phyloP scores from a whole-genome alignment of 2,329 filamentous ascomycete genomes.

The Aspergillus uvarum region DNA sequence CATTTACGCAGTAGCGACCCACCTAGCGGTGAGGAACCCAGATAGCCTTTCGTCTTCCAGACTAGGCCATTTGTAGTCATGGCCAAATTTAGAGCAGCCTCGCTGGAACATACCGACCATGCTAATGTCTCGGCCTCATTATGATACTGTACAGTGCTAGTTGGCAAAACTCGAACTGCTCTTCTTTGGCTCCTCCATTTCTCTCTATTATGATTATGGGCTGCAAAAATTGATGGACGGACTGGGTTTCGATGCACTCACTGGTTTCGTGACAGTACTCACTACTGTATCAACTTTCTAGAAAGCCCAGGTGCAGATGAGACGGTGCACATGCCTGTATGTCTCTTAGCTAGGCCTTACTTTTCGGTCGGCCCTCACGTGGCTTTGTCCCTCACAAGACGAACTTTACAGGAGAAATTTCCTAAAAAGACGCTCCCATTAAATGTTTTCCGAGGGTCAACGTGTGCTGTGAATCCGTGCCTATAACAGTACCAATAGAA shows the following conservation, averaged over 20 bases:
- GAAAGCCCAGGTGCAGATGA: neutral
- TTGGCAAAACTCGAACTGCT: neutral
- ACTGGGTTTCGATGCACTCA: neutral
- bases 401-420: no score
- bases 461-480: no score
- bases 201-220: neutral
- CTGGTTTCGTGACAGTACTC: neutral
- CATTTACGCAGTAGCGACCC: neutral
- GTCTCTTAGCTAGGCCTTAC: neutral
- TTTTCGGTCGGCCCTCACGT: neutral
- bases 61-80: neutral
- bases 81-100: neutral
- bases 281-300: neutral
- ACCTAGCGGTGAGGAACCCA: neutral
- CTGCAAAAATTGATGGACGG: neutral
- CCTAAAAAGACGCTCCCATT: no score
- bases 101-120: neutral
- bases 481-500: no score
- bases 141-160: neutral
- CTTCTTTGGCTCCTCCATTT: neutral
- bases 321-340: neutral
- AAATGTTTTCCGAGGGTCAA: no score
- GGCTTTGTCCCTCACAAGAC: neutral
- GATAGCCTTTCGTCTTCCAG: neutral
- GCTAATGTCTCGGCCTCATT: neutral